These are phyloP conservation scores for Pharus latifolius DNA, from an alignment of 176 grass and related monocot species.

Conservation along the genomic window DNA sequence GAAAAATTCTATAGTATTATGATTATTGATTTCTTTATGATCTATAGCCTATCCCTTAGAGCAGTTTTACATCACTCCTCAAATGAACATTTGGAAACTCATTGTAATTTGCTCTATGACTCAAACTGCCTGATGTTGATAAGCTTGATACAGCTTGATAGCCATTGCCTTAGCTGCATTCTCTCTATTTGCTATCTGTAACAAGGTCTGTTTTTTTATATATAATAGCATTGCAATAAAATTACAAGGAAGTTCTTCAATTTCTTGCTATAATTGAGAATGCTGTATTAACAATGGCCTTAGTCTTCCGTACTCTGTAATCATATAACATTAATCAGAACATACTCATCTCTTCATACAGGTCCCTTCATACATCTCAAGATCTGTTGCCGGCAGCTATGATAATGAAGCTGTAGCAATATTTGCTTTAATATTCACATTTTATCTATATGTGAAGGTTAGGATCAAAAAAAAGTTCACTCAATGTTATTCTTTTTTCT, in stretches of 20 bases:
- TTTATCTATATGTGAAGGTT: slow-evolving; percentile 99
- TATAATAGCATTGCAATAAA: background rate
- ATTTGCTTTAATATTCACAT: slow-evolving; percentile 95
- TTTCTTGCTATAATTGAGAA: slow-evolving; percentile 6
- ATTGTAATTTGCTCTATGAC: background rate
- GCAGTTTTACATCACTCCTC: background rate
- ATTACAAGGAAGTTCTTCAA: background rate
- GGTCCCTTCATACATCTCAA: slow-evolving; percentile 98
- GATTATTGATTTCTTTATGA: background rate
- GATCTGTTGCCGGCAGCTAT: slow-evolving; percentile 99
- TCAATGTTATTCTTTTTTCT: background rate
- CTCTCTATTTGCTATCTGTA: background rate
- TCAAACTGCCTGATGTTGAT: background rate
- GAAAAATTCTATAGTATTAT: background rate
- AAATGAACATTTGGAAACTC: background rate
- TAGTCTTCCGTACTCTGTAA: background rate
- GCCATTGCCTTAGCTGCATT: background rate
- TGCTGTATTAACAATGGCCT: background rate
- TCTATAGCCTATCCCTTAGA: too few species aligned
- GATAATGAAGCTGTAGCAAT: slow-evolving; percentile 99
- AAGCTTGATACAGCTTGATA: background rate
- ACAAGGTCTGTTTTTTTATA: background rate
- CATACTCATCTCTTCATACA: slow-evolving; percentile 14
- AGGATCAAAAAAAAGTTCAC: slow-evolving; percentile 15
- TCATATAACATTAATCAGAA: background rate